Evolutionary conservation across 2,329 filamentous ascomycete species (phyloP).

Genomic region (Ploettnerulaceae sp.): DNA sequence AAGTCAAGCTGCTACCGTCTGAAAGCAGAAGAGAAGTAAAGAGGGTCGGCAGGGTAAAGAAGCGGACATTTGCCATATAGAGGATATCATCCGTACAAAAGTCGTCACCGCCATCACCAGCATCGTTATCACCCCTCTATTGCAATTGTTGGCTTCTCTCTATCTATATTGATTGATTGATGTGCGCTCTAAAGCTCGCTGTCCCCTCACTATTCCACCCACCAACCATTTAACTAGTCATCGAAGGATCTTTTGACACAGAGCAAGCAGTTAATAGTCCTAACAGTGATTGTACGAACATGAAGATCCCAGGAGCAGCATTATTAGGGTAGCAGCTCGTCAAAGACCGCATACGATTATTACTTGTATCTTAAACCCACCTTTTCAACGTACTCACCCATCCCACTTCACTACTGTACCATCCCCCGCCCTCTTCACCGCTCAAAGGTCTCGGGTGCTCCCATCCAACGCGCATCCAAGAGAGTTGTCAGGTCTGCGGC

Average conservation of each 20-base stretch:
- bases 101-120: constrained; percentile 3
- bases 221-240: no score
- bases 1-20: neutral
- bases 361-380: neutral
- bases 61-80: neutral
- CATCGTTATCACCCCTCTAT: constrained; percentile 2
- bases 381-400: neutral
- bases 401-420: neutral
- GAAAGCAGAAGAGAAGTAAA: neutral
- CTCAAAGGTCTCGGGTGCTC: constrained; percentile 1
- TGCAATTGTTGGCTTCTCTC: neutral
- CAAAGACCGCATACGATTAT: neutral
- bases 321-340: no score
- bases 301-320: no score
- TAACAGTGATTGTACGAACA: no score
- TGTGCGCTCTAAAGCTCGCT: no score
- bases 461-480: neutral
- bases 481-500: neutral
- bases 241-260: no score
- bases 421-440: constrained; percentile 1
- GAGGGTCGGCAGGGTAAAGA: neutral
- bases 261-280: no score
- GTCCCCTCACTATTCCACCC: no score
- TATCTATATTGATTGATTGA: neutral
- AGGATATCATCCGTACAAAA: neutral